phyloP scores from a whole-genome alignment of 495 filamentous ascomycete species.

The Corynascus novoguineensis region DNA sequence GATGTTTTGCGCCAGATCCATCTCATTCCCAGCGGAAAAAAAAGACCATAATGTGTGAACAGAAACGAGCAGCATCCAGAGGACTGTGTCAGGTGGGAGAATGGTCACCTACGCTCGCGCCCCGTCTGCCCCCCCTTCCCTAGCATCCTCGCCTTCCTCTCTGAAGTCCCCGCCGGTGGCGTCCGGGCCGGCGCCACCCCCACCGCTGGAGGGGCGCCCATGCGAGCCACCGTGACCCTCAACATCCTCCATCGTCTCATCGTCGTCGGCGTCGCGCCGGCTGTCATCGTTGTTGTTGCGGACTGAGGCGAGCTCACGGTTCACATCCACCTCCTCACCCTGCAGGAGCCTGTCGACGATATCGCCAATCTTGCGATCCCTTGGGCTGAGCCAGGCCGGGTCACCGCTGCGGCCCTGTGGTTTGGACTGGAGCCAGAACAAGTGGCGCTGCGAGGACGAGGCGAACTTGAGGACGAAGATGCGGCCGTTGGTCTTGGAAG shows the following conservation, averaged over 20 bases:
- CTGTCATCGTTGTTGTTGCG: conserved; percentile 57
- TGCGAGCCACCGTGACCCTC: conserved; percentile 57
- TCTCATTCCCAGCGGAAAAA: conserved; percentile 2
- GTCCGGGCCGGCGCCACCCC: conserved; percentile 75
- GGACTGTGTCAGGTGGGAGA: conserved; percentile 28
- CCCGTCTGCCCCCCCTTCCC: conserved; percentile 92
- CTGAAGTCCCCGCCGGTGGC: conserved; percentile 86
- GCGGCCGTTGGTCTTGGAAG: conserved; percentile 73
- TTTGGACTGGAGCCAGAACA: conserved; percentile 95
- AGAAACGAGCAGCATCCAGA: conserved; percentile 23
- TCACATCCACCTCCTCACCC: conserved; percentile 84
- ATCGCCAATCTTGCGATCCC: conserved; percentile 75
- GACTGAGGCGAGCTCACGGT: conserved; percentile 64
- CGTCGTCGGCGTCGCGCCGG: conserved; percentile 56
- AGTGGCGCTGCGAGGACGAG: conserved; percentile 82
- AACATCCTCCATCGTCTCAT: conserved; percentile 81
- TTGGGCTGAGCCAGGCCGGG: conserved; percentile 68
- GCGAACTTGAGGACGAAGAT: conserved; percentile 92
- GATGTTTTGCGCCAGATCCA: conserved; percentile 15
- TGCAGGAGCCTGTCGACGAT: conserved; percentile 78
- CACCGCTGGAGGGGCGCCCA: conserved; percentile 54
- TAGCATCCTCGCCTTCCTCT: conserved; percentile 78
- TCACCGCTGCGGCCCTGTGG: conserved; percentile 69
- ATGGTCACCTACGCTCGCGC: conserved; percentile 95
- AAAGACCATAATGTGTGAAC: neutral